phyloP scores from a whole-genome alignment of 2,329 filamentous ascomycete species.

The Ceratocystis variospora region DNA sequence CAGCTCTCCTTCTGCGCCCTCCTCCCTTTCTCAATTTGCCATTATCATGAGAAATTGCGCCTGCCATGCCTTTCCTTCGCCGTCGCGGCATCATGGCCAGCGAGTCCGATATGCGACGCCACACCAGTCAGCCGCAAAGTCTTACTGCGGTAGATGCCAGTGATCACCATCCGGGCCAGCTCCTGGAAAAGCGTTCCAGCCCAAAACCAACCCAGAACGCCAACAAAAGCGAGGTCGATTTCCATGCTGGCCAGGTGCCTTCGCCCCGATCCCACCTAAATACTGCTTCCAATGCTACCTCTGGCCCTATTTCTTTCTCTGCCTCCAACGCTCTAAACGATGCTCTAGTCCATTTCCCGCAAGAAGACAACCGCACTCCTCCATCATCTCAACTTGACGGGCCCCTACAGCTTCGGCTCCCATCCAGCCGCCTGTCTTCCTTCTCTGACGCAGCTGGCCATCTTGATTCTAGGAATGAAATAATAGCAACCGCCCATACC shows the following conservation, averaged over 20 bases:
- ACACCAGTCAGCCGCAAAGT: slow-evolving; percentile 28
- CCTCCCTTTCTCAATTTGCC: slow-evolving; percentile 19
- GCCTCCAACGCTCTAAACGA: background rate
- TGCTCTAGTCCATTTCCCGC: background rate
- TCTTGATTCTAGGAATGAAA: background rate
- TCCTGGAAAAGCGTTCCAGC: slow-evolving; percentile 12
- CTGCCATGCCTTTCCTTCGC: slow-evolving; percentile 46
- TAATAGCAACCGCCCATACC: background rate
- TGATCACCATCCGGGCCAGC: slow-evolving; percentile 12
- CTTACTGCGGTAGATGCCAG: slow-evolving; percentile 21
- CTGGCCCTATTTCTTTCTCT: background rate
- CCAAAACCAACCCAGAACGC: slow-evolving; percentile 11
- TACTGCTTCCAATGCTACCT: background rate
- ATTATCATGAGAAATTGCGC: slow-evolving; percentile 28
- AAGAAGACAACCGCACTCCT: background rate
- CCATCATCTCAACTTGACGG: background rate
- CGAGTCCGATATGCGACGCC: slow-evolving; percentile 45
- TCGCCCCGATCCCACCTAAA: slow-evolving; percentile 1
- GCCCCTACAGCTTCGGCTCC: background rate
- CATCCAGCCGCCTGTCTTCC: background rate
- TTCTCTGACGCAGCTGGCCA: background rate
- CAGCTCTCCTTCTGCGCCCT: background rate
- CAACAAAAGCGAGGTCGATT: slow-evolving; percentile 1
- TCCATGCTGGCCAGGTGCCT: background rate
- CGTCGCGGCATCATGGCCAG: slow-evolving; percentile 46